Conservation (phyloP, 768 basidiomycete genomes). For the Rhodotorula kratochvilovae region DNA sequence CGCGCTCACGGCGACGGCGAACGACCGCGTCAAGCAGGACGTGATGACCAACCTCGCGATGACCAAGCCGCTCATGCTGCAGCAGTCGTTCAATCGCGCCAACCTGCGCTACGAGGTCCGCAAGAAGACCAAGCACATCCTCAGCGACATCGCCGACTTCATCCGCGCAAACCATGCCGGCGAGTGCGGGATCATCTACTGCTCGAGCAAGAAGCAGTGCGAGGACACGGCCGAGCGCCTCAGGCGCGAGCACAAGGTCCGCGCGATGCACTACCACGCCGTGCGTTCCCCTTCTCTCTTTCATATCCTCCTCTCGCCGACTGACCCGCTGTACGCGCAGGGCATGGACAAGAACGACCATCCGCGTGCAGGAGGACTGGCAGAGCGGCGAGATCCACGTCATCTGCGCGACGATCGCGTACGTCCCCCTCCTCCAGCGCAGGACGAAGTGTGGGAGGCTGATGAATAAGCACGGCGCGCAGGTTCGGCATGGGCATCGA, state of each 20-base stretch:
- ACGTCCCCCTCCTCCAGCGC: conserved; percentile 34
- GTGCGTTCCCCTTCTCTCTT: conserved; percentile 36
- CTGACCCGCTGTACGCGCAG: background rate
- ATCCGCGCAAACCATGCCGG: conserved; percentile 59
- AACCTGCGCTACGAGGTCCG: conserved; percentile 75
- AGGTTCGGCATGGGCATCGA: conserved; percentile 98
- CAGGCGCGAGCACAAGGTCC: conserved; percentile 57
- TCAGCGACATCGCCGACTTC: conserved; percentile 62
- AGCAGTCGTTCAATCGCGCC: conserved; percentile 86
- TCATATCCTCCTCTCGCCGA: too few species aligned
- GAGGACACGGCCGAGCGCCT: conserved; percentile 73
- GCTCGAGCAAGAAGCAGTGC: conserved; percentile 64
- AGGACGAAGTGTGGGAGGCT: background rate
- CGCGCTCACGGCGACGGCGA: conserved; percentile 94
- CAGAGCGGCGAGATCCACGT: conserved; percentile 65
- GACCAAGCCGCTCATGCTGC: conserved; percentile 57
- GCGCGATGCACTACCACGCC: conserved; percentile 81
- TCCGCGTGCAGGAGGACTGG: conserved; percentile 66
- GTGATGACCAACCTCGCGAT: conserved; percentile 69
- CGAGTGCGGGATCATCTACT: conserved; percentile 73
- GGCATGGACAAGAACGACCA: conserved; percentile 59
- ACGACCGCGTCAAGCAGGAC: conserved; percentile 68
- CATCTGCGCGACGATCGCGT: conserved; percentile 81
- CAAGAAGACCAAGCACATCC: conserved; percentile 54
- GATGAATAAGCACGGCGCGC: background rate